Conservation (phyloP, 768 basidiomycete species). For the Panaeolus papilionaceus region DNA sequence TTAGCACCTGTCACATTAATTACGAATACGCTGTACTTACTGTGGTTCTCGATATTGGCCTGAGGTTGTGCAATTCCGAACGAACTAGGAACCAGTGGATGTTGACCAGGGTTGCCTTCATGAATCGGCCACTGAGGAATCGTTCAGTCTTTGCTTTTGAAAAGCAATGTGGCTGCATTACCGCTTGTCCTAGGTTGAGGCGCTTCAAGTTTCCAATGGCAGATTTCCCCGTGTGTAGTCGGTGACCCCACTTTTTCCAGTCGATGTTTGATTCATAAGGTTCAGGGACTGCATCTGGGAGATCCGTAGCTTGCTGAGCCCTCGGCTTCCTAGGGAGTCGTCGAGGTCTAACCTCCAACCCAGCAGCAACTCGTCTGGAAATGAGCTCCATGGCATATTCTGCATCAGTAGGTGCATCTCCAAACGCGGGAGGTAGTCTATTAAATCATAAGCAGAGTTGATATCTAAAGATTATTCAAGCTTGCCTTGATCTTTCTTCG, state of each 20-base stretch:
- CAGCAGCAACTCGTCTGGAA: slow-evolving; percentile 60
- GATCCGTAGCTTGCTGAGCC: slow-evolving; percentile 22
- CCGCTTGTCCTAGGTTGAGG: slow-evolving; percentile 41
- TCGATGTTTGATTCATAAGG: slow-evolving; percentile 34
- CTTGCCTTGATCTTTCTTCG: slow-evolving; percentile 51
- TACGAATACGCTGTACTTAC: slow-evolving; percentile 33
- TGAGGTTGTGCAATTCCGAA: slow-evolving; percentile 30
- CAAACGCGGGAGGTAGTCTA: slow-evolving; percentile 55
- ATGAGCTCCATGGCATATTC: slow-evolving; percentile 78
- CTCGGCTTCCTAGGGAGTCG: slow-evolving; percentile 25
- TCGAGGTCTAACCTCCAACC: slow-evolving; percentile 51
- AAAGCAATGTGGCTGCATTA: slow-evolving; percentile 28
- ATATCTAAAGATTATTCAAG: neutral
- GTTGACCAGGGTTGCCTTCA: slow-evolving; percentile 28
- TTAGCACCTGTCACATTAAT: neutral
- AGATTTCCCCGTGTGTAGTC: slow-evolving; percentile 51
- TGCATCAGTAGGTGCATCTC: slow-evolving; percentile 67
- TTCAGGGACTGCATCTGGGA: slow-evolving; percentile 16
- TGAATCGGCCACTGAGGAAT: slow-evolving; percentile 26
- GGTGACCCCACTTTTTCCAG: slow-evolving; percentile 65
- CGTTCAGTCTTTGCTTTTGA: neutral
- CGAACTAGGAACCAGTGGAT: slow-evolving; percentile 26
- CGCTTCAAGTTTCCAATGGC: slow-evolving; percentile 49
- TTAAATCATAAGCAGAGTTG: neutral
- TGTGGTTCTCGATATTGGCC: slow-evolving; percentile 34